Conservation (phyloP, 2,329 filamentous ascomycete species). For the Xylariaceae sp. region DNA sequence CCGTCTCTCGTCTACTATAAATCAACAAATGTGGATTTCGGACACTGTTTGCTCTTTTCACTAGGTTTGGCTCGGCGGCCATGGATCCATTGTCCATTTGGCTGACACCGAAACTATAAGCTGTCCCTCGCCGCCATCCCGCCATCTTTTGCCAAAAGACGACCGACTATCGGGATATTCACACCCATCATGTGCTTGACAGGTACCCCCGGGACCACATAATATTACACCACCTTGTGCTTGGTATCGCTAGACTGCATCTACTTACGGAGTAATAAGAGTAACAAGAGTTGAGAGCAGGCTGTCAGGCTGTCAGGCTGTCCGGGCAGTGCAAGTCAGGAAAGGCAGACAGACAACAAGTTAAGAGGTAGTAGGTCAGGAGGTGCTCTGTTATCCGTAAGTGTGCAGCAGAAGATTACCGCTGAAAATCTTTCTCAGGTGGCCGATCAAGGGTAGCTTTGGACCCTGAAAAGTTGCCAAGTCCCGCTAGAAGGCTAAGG, state of each 20-base stretch:
- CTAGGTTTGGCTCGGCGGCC: background rate
- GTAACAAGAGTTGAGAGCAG: background rate
- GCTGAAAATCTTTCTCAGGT: conserved; percentile 18
- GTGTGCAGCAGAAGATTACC: too few relatives aligned
- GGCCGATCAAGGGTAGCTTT: conserved; percentile 23
- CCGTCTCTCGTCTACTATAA: conserved; percentile 13
- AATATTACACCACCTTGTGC: conserved; percentile 17
- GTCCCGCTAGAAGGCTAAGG: background rate
- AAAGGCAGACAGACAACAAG: background rate
- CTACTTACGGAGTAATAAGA: background rate
- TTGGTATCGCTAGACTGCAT: background rate
- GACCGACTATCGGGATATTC: background rate
- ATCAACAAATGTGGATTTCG: conserved; percentile 20
- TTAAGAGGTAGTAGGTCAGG: background rate
- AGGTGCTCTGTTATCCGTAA: too few relatives aligned
- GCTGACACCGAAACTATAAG: background rate
- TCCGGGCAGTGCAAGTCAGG: too few relatives aligned
- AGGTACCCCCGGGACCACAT: background rate
- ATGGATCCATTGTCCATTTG: background rate
- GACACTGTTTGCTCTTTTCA: conserved; percentile 17
- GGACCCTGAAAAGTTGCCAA: background rate
- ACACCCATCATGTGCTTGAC: background rate
- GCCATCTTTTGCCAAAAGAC: background rate
- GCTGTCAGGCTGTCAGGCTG: too few relatives aligned
- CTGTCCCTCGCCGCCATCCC: background rate